Evolutionary conservation across 2,329 filamentous ascomycete species (phyloP).

Genomic region (Fusarium sp.): DNA sequence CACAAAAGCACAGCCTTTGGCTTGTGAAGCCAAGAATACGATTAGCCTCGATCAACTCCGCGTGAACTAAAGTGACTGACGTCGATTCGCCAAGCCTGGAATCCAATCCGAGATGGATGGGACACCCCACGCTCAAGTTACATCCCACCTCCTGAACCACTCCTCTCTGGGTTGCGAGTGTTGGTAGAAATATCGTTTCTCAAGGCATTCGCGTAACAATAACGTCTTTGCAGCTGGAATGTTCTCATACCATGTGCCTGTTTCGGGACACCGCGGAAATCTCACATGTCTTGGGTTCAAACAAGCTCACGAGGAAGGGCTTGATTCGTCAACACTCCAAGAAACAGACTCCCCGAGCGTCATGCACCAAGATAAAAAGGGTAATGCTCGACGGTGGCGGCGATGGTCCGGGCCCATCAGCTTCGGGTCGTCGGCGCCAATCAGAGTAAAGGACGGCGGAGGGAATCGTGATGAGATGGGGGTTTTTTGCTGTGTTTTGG

Average conservation of each 20-base stretch:
- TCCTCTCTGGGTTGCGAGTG: background rate
- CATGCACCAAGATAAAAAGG: constrained; percentile 36
- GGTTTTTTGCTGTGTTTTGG: constrained; percentile 2
- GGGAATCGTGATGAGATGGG: constrained; percentile 30
- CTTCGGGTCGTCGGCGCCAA: constrained; percentile 40
- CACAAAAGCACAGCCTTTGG: background rate
- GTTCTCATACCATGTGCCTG: constrained; percentile 5
- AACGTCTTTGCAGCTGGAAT: background rate
- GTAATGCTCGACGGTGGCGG: constrained; percentile 35
- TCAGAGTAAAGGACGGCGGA: constrained; percentile 13
- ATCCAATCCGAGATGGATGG: constrained; percentile 8
- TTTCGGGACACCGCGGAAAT: background rate
- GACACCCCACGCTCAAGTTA: background rate
- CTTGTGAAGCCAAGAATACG: background rate
- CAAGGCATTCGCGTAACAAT: background rate
- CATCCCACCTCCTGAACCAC: background rate
- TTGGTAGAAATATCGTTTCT: background rate
- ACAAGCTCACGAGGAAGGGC: constrained; percentile 22
- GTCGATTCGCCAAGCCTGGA: constrained; percentile 5
- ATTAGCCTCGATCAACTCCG: constrained; percentile 13
- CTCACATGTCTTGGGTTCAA: constrained; percentile 1
- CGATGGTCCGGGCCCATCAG: constrained; percentile 32
- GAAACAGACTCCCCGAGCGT: constrained; percentile 27
- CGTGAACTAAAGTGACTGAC: constrained; percentile 4
- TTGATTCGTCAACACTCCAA: constrained; percentile 30